These are phyloP conservation scores for Gaeumannomyces tritici DNA, from an alignment of 2,329 filamentous ascomycete species.

Conservation along the genomic window DNA sequence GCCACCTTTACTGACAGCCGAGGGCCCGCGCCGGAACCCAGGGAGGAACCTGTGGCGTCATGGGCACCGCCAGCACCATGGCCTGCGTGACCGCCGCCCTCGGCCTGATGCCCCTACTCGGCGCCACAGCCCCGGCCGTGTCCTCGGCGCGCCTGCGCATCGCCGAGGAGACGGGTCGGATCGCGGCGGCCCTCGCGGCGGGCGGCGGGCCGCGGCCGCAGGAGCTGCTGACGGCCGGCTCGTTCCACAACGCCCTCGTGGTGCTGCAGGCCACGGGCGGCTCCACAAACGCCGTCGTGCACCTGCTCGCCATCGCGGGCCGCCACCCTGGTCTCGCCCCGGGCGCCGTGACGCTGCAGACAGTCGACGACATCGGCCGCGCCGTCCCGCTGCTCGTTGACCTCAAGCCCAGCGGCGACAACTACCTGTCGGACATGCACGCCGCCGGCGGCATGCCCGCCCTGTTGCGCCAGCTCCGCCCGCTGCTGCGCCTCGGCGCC, in stretches of 20 bases:
- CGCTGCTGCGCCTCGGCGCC: constrained; percentile 67
- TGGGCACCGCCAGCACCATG: constrained; percentile 91
- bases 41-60: constrained; percentile 77
- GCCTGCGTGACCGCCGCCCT: constrained; percentile 74
- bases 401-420: constrained; percentile 76
- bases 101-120: constrained; percentile 69
- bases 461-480: constrained; percentile 68
- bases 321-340: constrained; percentile 58
- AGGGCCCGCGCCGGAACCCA: constrained; percentile 9
- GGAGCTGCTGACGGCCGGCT: constrained; percentile 60
- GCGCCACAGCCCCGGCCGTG: constrained; percentile 69
- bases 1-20: not conserved
- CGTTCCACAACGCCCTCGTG: constrained; percentile 77
- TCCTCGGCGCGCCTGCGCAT: constrained; percentile 73
- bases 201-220: constrained; percentile 56
- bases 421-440: constrained; percentile 86
- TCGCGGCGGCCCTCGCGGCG: constrained; percentile 58
- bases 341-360: constrained; percentile 59
- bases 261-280: constrained; percentile 78
- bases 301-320: constrained; percentile 76
- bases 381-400: constrained; percentile 75
- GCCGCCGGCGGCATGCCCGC: constrained; percentile 79
- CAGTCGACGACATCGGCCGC: constrained; percentile 69
- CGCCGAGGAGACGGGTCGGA: constrained; percentile 61
- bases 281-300: constrained; percentile 76